These are phyloP conservation scores for Forsythia suspensa DNA, from an alignment of 257 asterid species.

Conservation along the genomic window DNA sequence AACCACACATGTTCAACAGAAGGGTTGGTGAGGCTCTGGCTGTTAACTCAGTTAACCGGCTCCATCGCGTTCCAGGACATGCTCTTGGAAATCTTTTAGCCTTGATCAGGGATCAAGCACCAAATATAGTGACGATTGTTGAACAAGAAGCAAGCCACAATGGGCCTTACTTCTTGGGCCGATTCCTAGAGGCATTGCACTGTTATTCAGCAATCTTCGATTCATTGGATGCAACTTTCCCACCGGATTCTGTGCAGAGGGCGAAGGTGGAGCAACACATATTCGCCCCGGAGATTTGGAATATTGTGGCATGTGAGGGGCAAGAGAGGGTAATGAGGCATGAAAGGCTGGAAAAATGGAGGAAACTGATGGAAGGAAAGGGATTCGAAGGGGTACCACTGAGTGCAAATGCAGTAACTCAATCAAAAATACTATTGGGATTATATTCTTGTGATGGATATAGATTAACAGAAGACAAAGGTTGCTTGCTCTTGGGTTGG, in stretches of 20 bases:
- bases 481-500: slow-evolving; percentile 86
- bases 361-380: slow-evolving; percentile 81
- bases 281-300: slow-evolving; percentile 77
- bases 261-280: slow-evolving; percentile 80
- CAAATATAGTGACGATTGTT: slow-evolving; percentile 81
- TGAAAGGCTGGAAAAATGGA: slow-evolving; percentile 83
- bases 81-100: slow-evolving; percentile 54
- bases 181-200: slow-evolving; percentile 79
- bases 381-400: slow-evolving; percentile 70
- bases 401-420: slow-evolving; percentile 82
- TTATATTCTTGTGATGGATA: slow-evolving; percentile 84
- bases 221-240: slow-evolving; percentile 82
- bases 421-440: slow-evolving; percentile 74
- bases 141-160: slow-evolving; percentile 93
- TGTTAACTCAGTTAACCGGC: slow-evolving; percentile 71
- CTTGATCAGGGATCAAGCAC: slow-evolving; percentile 84
- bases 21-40: slow-evolving; percentile 88
- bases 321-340: slow-evolving; percentile 61
- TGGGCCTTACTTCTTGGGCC: slow-evolving; percentile 79
- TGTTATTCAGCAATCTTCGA: slow-evolving; percentile 79
- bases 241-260: slow-evolving; percentile 76
- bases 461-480: slow-evolving; percentile 74
- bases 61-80: slow-evolving; percentile 64
- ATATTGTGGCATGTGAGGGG: slow-evolving; percentile 77
- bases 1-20: slow-evolving; percentile 81